A percentile compares a stretch with the other conserved stretches of the same genome.
Evolutionary conservation across 2,329 filamentous ascomycete species (phyloP).

Genomic region (Didymella sp.): DNA sequence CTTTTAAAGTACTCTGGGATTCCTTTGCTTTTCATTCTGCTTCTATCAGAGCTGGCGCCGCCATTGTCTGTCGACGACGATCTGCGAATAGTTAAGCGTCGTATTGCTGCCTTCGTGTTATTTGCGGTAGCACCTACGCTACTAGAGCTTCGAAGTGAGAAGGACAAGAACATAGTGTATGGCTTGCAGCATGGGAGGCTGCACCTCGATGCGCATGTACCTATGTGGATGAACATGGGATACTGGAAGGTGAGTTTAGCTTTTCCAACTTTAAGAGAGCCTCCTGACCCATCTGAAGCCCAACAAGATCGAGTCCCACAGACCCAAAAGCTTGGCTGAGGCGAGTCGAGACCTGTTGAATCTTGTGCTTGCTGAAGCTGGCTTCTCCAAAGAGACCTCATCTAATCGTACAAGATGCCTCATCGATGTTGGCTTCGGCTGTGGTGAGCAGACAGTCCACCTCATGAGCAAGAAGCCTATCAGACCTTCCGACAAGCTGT

Average conservation of each 20-base stretch:
- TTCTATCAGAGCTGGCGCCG: not conserved
- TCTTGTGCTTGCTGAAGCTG: conserved; percentile 56
- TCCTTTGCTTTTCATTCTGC: not conserved
- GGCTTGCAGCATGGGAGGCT: conserved; percentile 64
- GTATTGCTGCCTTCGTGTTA: not conserved
- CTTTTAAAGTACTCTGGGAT: not conserved
- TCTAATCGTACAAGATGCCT: conserved; percentile 32
- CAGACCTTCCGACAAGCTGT: conserved; percentile 22
- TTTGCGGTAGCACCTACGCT: not conserved
- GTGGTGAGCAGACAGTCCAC: conserved; percentile 64
- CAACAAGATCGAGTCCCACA: not conserved
- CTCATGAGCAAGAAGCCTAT: conserved; percentile 41
- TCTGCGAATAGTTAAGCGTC: not conserved
- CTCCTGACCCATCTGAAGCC: not conserved
- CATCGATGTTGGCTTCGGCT: conserved; percentile 65
- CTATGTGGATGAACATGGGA: conserved; percentile 71
- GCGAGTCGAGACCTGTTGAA: conserved; percentile 60
- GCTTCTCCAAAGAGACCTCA: conserved; percentile 37
- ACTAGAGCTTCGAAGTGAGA: not conserved
- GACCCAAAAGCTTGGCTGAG: conserved; percentile 44
- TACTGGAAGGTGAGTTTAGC: conserved; percentile 59
- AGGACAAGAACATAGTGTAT: conserved; percentile 46
- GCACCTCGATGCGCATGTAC: conserved; percentile 56
- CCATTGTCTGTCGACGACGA: not conserved
- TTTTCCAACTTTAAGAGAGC: not conserved